phyloP scores from a whole-genome alignment of 2,329 filamentous ascomycete species.

The Capronia epimyces region DNA sequence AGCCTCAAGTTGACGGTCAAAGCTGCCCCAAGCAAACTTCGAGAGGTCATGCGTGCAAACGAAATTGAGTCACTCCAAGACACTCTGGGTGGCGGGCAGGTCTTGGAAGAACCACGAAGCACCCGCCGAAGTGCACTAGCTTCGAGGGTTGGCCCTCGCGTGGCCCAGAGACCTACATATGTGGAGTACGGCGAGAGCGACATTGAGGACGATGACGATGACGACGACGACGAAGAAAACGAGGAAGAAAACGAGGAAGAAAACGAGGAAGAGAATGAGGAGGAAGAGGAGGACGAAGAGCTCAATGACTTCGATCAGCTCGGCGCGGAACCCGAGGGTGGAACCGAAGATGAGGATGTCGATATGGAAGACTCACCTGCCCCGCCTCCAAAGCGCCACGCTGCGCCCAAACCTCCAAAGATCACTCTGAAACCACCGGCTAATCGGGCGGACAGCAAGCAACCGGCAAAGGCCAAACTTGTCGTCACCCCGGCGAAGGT shows the following conservation, averaged over 20 bases:
- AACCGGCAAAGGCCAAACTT: constrained; percentile 36
- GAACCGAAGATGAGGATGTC: constrained; percentile 34
- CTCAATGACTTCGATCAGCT: constrained; percentile 30
- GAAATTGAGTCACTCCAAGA: constrained; percentile 34
- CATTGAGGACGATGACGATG: constrained; percentile 39
- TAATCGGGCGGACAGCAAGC: constrained; percentile 30
- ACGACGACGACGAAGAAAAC: constrained; percentile 38
- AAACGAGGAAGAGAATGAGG: constrained; percentile 28
- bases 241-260: constrained; percentile 32
- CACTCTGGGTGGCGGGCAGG: constrained; percentile 43
- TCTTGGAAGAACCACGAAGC: constrained; percentile 43
- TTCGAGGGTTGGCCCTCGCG: constrained; percentile 33
- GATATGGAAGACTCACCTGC: constrained; percentile 45
- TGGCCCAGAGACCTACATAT: constrained; percentile 39
- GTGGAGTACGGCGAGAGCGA: constrained; percentile 38
- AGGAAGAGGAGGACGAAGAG: constrained; percentile 26
- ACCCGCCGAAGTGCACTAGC: constrained; percentile 34
- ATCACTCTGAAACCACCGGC: constrained; percentile 28
- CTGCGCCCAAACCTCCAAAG: constrained; percentile 25
- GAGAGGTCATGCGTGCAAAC: constrained; percentile 40
- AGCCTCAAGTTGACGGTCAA: constrained; percentile 46
- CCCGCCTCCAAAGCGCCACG: constrained; percentile 27
- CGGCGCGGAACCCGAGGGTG: constrained; percentile 33
- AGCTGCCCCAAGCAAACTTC: constrained; percentile 47
- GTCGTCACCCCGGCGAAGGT: constrained; percentile 35